Percentiles rank a stretch among this genome's conserved stretches.
These are phyloP conservation scores for Pseudopithomyces chartarum DNA, from an alignment of 2,329 filamentous ascomycete genomes.

Conservation along the genomic window DNA sequence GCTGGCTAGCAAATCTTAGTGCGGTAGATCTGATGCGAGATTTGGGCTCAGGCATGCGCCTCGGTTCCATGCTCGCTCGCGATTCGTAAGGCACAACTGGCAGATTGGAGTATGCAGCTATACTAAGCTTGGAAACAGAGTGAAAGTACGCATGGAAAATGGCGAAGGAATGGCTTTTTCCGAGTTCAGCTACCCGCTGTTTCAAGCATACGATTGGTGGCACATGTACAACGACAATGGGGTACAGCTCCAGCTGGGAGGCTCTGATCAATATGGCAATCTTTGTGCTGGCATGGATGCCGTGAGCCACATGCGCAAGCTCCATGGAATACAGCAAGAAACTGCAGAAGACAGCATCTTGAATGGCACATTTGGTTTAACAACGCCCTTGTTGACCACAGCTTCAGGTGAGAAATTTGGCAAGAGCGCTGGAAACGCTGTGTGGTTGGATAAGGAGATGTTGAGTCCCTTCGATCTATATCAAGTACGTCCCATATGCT, in stretches of 20 bases:
- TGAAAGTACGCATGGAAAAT: slow-evolving; percentile 80
- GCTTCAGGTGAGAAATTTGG: slow-evolving; percentile 88
- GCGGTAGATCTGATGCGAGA: slow-evolving; percentile 76
- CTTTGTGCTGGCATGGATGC: slow-evolving; percentile 89
- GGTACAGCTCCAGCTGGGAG: slow-evolving; percentile 87
- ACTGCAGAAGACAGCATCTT: slow-evolving; percentile 41
- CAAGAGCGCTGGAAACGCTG: slow-evolving; percentile 89
- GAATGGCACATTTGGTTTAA: slow-evolving; percentile 75
- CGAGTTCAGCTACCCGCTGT: slow-evolving; percentile 89
- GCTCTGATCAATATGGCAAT: slow-evolving; percentile 95
- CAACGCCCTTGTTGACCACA: slow-evolving; percentile 87
- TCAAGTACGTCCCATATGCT: slow-evolving; percentile 53
- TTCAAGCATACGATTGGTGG: slow-evolving; percentile 98
- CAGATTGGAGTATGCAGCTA: neutral
- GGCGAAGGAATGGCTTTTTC: slow-evolving; percentile 93
- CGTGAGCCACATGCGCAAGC: slow-evolving; percentile 72
- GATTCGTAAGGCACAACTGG: slow-evolving; percentile 70
- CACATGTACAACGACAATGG: slow-evolving; percentile 72
- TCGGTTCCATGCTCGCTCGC: slow-evolving; percentile 85
- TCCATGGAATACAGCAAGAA: slow-evolving; percentile 17
- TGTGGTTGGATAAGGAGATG: slow-evolving; percentile 87
- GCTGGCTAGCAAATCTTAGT: slow-evolving; percentile 76
- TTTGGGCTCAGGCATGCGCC: slow-evolving; percentile 73
- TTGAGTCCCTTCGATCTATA: slow-evolving; percentile 87
- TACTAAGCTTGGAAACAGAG: slow-evolving; percentile 52